Base-by-base conservation (phyloP, 2,329 filamentous ascomycete species). In the Annulohypoxylon truncatum region DNA sequence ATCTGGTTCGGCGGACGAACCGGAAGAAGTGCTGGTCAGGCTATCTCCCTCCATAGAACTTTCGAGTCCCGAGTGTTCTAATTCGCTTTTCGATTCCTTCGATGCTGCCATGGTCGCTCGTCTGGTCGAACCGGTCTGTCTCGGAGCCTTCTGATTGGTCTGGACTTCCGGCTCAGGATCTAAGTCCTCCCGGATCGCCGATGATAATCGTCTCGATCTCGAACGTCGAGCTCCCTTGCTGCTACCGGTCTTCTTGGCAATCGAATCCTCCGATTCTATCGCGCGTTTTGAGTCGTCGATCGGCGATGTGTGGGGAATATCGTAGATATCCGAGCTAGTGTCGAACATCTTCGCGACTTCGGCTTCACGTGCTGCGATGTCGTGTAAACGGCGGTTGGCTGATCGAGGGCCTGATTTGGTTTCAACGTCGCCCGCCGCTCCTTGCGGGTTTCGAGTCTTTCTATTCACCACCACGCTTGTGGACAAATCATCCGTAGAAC, bases 301-400 rank as follows among this genome's bases (percentile, higher is more conserved):
- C 0, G 84, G 83, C 4, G 85, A 85, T 2, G 82, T 82, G 61
- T 78, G 80, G 5, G 79, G 79, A 68, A 89, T 87, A 59, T 88
- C 85, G 67, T 89, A 88, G 5, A 87, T 79, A 69, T 89, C 86
- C 9, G 75, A 24, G 12, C 62, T 62, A 26, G 72, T 69, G 55
- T 74, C 71, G 52, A 75, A 73, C 31, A 72, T 62, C 52, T 70
- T 70, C n/a, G 74, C 71, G 6, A 73, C 73, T 48, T 76, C 75
- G 7, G 65, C 71, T 47, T 77, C 74, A 8, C 73, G 70, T n/a
- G 71, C 72, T 15, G 75, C 73, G 35, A 76, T 68, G 44, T 74
- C 72, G 10, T 76, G 72, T 6, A 76, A 66, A 20, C 74, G 75
- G 31, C 72, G 71, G 63, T 70, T 71, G 46, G 60, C 28, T n/a